These are phyloP conservation scores for Parathielavia appendiculata DNA, from an alignment of 495 filamentous ascomycete species.

Conservation along the genomic window DNA sequence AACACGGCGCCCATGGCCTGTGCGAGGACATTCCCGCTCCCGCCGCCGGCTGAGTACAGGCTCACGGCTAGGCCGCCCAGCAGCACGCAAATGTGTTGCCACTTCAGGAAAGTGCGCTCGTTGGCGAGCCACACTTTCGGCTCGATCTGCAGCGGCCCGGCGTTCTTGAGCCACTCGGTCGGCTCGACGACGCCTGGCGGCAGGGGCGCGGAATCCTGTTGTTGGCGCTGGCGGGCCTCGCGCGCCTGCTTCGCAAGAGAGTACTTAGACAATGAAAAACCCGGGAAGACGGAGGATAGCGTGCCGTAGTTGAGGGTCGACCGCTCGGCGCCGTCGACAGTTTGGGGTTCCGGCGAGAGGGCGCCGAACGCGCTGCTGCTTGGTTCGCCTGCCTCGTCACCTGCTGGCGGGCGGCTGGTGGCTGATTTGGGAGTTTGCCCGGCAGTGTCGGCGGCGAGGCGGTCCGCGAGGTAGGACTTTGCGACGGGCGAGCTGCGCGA, in stretches of 20 bases:
- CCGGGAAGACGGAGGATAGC: constrained; percentile 58
- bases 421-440: constrained; percentile 18
- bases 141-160: constrained; percentile 83
- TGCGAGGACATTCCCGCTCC: constrained; percentile 59
- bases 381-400: constrained; percentile 21
- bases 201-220: constrained; percentile 32
- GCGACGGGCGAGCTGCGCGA: constrained; percentile 58
- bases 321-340: constrained; percentile 8
- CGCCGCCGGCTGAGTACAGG: constrained; percentile 71
- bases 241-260: constrained; percentile 47
- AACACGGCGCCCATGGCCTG: constrained; percentile 74
- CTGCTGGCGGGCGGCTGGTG: constrained; percentile 13
- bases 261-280: constrained; percentile 68
- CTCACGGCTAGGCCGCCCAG: constrained; percentile 76
- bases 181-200: constrained; percentile 86
- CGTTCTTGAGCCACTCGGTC: constrained; percentile 82
- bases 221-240: constrained; percentile 7
- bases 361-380: constrained; percentile 11
- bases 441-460: constrained; percentile 37
- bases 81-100: constrained; percentile 88
- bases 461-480: constrained; percentile 49
- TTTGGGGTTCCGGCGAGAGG: neutral
- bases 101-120: constrained; percentile 94
- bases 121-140: constrained; percentile 98
- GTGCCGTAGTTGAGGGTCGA: constrained; percentile 43